A percentile compares a stretch with the other conserved stretches of the same genome.
phyloP scores from a whole-genome alignment of 192 early-diverging fungal species.

The Linnemannia zychae region DNA sequence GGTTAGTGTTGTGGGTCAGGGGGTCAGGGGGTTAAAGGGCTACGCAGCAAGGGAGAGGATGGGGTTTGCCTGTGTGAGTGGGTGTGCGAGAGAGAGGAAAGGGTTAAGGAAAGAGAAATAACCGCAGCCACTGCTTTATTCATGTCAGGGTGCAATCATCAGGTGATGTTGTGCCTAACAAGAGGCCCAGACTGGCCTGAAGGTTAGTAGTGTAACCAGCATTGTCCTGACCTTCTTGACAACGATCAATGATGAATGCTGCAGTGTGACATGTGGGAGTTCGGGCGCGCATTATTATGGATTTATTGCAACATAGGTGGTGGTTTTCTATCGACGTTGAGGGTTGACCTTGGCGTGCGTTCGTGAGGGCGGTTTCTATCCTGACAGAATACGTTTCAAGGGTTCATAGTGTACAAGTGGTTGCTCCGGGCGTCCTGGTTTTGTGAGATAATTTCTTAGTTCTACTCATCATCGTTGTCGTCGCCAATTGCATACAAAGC shows the following conservation, averaged over 20 bases:
- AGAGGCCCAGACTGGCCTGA: not conserved
- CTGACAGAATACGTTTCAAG: not conserved
- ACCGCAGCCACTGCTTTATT: not conserved
- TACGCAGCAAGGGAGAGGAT: not conserved
- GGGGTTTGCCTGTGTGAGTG: not conserved
- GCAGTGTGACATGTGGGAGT: not conserved
- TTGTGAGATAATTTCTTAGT: not conserved
- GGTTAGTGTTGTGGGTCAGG: not conserved
- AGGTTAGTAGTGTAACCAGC: not conserved
- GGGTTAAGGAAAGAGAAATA: not conserved
- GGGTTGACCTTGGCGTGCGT: not conserved
- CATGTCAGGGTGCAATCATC: not conserved
- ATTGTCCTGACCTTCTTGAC: not conserved
- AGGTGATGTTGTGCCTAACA: not conserved
- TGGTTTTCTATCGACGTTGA: not conserved
- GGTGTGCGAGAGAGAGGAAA: not conserved
- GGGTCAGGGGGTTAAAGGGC: too few species aligned
- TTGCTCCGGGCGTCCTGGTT: constrained; percentile 3
- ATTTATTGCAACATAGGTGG: not conserved
- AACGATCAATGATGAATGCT: too few species aligned
- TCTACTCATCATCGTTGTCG: not conserved
- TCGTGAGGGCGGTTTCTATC: not conserved
- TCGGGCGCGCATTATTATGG: constrained; percentile 3
- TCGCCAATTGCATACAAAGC: constrained; percentile 72
- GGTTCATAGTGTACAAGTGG: constrained; percentile 5